Evolutionary conservation across 169 alveolate species (phyloP).

Genomic region (Amoebophrya sp.): DNA sequence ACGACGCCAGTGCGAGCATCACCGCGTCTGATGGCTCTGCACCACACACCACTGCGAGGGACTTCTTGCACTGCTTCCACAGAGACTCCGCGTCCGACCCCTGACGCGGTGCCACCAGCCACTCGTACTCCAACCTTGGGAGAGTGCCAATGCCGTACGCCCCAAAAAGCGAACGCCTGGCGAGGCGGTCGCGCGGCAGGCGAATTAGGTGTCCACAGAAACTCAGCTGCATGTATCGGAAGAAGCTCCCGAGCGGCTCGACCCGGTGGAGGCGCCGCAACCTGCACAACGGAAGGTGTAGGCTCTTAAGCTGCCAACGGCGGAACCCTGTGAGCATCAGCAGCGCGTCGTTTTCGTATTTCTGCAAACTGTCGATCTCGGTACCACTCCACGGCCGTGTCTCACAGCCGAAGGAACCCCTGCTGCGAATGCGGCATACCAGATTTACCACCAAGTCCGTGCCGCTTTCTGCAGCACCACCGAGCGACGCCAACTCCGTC

Average conservation of each 20-base stretch:
- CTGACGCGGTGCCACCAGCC: not conserved
- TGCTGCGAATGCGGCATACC: not conserved
- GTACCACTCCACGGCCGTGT: not conserved
- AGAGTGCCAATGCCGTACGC: not conserved
- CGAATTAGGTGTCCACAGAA: not conserved
- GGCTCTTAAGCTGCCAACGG: not conserved
- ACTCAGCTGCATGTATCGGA: not conserved
- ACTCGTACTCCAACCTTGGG: not conserved
- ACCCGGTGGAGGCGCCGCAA: not conserved
- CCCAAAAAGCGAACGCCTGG: not conserved
- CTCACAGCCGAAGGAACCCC: not conserved
- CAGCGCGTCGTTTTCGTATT: not conserved
- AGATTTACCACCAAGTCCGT: not conserved
- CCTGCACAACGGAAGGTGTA: not conserved
- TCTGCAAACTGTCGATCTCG: not conserved
- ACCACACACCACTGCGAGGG: not conserved
- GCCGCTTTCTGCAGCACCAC: not conserved
- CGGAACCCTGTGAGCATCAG: not conserved
- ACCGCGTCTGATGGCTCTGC: too few relatives aligned
- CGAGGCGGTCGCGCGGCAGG: not conserved
- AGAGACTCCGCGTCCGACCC: not conserved
- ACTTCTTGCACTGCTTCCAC: not conserved
- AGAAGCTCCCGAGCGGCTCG: not conserved
- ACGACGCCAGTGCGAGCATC: too few relatives aligned
- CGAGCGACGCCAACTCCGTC: not conserved